These are phyloP conservation scores for Cucurbita argyrosperma DNA, from an alignment of 306 rosid species.

Conservation along the genomic window DNA sequence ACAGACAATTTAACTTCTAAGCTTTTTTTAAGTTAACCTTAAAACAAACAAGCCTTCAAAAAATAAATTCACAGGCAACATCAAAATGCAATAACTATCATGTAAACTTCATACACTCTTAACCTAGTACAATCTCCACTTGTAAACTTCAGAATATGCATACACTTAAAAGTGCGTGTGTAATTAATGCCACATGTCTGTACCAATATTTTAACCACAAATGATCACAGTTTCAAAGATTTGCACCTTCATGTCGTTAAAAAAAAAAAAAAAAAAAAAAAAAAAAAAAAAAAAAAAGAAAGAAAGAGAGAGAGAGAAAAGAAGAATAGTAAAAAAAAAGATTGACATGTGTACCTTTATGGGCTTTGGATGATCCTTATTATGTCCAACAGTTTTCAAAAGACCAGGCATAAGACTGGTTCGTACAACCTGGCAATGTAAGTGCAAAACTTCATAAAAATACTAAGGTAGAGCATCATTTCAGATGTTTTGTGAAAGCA, in stretches of 20 bases:
- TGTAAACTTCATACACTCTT: not conserved
- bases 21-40: not conserved
- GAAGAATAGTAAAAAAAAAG: not conserved
- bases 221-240: not conserved
- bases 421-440: constrained; percentile 45
- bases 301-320: no score
- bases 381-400: constrained; percentile 70
- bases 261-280: not conserved
- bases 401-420: constrained; percentile 85
- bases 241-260: not conserved
- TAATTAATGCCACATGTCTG: not conserved
- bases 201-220: not conserved
- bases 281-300: not conserved
- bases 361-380: constrained; percentile 93
- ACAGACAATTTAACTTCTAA: not conserved
- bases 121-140: not conserved
- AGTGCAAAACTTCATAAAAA: not conserved
- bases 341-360: constrained; percentile 41
- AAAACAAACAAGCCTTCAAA: no score
- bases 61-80: not conserved
- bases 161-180: not conserved
- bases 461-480: no score
- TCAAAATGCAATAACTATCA: not conserved
- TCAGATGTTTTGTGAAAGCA: not conserved
- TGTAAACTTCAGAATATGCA: not conserved